A percentile compares a stretch with the other conserved stretches of the same genome.
These are phyloP conservation scores for Glycine tomentella DNA, from an alignment of 306 rosid species.

Conservation along the genomic window DNA sequence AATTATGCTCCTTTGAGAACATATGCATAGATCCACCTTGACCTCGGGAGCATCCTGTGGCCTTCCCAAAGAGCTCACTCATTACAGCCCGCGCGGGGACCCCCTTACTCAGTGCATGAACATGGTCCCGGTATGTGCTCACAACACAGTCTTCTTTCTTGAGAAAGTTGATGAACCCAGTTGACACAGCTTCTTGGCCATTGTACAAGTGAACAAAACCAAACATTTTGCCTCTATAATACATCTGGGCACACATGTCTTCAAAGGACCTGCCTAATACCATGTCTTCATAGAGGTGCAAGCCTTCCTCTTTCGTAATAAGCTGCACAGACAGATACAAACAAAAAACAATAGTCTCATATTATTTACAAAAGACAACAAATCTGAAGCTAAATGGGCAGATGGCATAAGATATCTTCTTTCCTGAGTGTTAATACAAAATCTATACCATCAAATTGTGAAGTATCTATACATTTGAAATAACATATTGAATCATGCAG, in stretches of 20 bases:
- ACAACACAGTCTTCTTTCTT: conserved; percentile 75
- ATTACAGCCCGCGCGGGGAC: conserved; percentile 87
- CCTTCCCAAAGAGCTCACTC: conserved; percentile 91
- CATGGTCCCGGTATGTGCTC: conserved; percentile 90
- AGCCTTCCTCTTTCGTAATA: conserved; percentile 83
- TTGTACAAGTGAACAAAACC: conserved; percentile 95
- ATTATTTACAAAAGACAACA: neutral
- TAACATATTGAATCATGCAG: neutral
- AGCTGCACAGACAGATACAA: conserved; percentile 57
- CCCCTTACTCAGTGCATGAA: conserved; percentile 89
- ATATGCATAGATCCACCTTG: conserved; percentile 97
- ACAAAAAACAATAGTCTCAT: conserved; percentile 29
- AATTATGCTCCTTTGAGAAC: conserved; percentile 85
- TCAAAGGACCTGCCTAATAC: conserved; percentile 82
- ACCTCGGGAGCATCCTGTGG: conserved; percentile 89
- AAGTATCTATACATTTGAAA: conserved; percentile 18
- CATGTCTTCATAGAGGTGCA: conserved; percentile 90
- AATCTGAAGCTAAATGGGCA: conserved; percentile 15
- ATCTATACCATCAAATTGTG: neutral
- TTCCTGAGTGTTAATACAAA: too few relatives aligned
- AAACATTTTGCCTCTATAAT: conserved; percentile 90
- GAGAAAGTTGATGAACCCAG: conserved; percentile 85
- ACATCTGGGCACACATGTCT: conserved; percentile 98
- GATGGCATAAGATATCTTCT: neutral
- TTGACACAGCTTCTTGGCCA: conserved; percentile 98